Conservation (phyloP, 164 flowering plant genomes). For the Kalanchoe fedtschenkoi region DNA sequence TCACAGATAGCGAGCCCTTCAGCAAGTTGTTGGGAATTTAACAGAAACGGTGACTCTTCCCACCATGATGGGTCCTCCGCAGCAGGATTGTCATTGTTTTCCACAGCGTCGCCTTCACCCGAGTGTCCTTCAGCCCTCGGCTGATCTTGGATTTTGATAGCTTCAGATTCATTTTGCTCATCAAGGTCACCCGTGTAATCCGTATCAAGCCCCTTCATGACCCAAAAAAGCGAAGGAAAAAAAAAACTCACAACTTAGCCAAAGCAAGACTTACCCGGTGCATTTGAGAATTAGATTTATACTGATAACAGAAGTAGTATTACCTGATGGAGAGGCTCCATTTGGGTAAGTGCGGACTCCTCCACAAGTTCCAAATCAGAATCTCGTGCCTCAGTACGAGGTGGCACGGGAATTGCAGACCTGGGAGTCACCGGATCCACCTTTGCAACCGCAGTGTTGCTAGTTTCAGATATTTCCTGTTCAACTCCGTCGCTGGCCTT, state of each 20-base stretch:
- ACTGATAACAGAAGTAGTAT: too few species aligned
- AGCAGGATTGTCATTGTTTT: conserved; percentile 17
- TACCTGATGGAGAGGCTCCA: conserved; percentile 35
- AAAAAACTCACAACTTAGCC: neutral
- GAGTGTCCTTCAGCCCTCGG: conserved; percentile 12
- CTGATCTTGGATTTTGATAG: conserved; percentile 12
- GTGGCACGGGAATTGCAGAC: conserved; percentile 66
- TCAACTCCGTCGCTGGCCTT: conserved; percentile 50
- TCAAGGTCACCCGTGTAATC: conserved; percentile 16
- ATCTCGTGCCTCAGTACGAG: conserved; percentile 33
- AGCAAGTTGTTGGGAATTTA: too few species aligned
- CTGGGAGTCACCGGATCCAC: conserved; percentile 72
- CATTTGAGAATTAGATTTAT: neutral
- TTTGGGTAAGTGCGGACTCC: conserved; percentile 11
- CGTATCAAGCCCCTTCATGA: too few species aligned
- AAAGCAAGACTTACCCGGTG: neutral
- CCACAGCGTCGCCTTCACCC: conserved; percentile 16
- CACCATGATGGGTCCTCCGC: conserved; percentile 59
- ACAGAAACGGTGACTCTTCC: conserved; percentile 65
- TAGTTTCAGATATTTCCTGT: conserved; percentile 27
- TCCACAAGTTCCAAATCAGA: conserved; percentile 16
- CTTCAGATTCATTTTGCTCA: conserved; percentile 20
- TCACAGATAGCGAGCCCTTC: conserved; percentile 72
- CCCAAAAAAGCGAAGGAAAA: too few species aligned
- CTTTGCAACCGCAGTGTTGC: conserved; percentile 19